Evolutionary conservation across 176 grass and related monocot species (phyloP), one percentile per base, ranked within the genome.

Genomic region (Raddia distichophylla): DNA sequence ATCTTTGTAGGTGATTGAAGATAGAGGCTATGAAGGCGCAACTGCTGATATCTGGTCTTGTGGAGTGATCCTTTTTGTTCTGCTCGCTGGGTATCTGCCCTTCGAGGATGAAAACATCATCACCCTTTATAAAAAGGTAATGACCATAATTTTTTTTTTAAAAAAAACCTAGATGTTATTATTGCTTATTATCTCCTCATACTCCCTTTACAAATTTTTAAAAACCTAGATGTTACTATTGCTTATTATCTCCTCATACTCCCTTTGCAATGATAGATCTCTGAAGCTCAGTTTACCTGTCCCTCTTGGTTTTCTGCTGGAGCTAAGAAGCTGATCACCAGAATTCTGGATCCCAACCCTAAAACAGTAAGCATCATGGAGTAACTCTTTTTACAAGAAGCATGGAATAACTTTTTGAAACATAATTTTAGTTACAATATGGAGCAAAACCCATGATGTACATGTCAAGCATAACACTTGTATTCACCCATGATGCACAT

Each of bases 31-130:
- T 88, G 91, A 95, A 74, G 96, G 96, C 80, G 93, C 93, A 80
- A 76, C 89, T 78, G 93, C 96, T 13, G 96, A 99, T 86, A 76
- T 99, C 59, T 99, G 97, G 97, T 99, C 97, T 57, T 99, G 97
- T 54, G 97, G 97, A 79, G 91, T 99, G 42, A 99, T 99, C 76
- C 93, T 99, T 78, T 99, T 90, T 78, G 89, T 99, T 69, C 59
- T 99, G 55, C 82, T 99, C 77, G 89, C 93, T 20, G 96, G 96
- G 51, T 99, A 85, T 90, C 90, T 99, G 78, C 96, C 96, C 63
- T 99, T 95, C 60, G 96, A 99, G 86, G 96, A 99, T 80, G 87
- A 92, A 10, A 95, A 90, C 87, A 90, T 95, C 82, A 93, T 99
- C 64, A 70, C 69, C 43, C 76, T 99, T 65, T 99, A 99, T 83